Percentiles rank a stretch among this genome's conserved stretches.
Conservation (phyloP, 192 early-diverging fungal genomes). For the Mortierella alpina region DNA sequence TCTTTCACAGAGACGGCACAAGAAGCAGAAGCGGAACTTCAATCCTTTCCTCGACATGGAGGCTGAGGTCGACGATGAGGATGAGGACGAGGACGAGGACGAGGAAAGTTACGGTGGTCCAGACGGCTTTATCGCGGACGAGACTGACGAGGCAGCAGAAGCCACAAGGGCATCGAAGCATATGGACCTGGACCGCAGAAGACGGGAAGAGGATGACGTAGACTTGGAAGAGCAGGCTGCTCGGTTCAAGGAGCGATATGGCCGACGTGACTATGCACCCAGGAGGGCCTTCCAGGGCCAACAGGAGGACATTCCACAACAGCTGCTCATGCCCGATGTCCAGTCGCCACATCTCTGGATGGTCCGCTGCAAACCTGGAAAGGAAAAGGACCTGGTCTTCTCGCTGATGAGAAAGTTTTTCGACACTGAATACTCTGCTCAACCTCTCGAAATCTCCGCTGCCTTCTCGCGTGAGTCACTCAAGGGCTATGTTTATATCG, state of each 20-base stretch:
- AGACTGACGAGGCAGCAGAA: conserved; percentile 70
- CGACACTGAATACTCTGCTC: conserved; percentile 69
- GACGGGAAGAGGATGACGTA: conserved; percentile 76
- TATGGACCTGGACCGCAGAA: conserved; percentile 75
- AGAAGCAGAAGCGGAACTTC: conserved; percentile 57
- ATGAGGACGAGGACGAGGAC: conserved; percentile 76
- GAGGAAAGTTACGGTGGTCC: conserved; percentile 69
- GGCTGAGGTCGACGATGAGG: conserved; percentile 78
- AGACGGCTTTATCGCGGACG: conserved; percentile 81
- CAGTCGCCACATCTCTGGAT: conserved; percentile 94
- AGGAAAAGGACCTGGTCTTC: conserved; percentile 89
- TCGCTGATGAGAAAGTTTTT: conserved; percentile 81
- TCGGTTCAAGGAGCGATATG: conserved; percentile 77
- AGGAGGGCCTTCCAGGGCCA: conserved; percentile 56
- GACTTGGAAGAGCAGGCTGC: conserved; percentile 89
- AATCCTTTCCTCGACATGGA: conserved; percentile 73
- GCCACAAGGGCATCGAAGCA: conserved; percentile 73
- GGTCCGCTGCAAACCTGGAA: conserved; percentile 84
- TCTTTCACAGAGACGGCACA: conserved; percentile 31
- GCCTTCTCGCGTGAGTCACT: conserved; percentile 86
- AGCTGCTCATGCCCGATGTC: conserved; percentile 85
- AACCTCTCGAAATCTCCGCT: conserved; percentile 80
- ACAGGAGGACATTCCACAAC: conserved; percentile 77
- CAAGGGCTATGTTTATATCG: conserved; percentile 93
- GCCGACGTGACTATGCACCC: conserved; percentile 64